Evolutionary conservation across 345 rosid species (phyloP).

Genomic region (Acer saccharum): DNA sequence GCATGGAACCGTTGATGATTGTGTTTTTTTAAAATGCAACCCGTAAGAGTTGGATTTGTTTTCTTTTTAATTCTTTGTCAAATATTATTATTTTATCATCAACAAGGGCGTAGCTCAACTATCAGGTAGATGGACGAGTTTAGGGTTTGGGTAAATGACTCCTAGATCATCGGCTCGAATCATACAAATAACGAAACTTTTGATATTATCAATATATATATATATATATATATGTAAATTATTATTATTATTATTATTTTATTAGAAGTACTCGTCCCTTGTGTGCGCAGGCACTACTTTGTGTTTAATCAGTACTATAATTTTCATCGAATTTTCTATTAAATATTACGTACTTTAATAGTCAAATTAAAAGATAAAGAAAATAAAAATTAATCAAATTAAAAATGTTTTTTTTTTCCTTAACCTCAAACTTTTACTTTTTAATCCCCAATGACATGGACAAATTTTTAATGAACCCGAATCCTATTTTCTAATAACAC

Average conservation of each 20-base stretch:
- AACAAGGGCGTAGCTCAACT: too few relatives aligned
- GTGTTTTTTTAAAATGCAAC: background rate
- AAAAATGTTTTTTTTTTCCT: background rate
- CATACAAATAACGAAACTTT: rapidly evolving
- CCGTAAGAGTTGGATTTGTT: background rate
- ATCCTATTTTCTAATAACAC: too few relatives aligned
- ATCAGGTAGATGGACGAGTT: too few relatives aligned
- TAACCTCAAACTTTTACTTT: background rate
- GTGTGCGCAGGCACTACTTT: background rate
- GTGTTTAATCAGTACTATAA: background rate
- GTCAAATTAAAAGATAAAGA: background rate
- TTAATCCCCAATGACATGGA: too few relatives aligned
- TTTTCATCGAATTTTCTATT: background rate
- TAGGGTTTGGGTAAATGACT: too few relatives aligned
- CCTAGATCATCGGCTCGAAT: too few relatives aligned
- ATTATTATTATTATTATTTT: too few relatives aligned
- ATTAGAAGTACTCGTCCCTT: background rate
- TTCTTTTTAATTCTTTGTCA: background rate
- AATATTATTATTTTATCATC: background rate
- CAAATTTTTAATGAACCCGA: too few relatives aligned
- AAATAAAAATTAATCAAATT: background rate
- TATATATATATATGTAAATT: too few relatives aligned
- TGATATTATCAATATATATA: too few relatives aligned
- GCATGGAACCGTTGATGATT: background rate
- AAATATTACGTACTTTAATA: background rate